A percentile compares a stretch with the other conserved stretches of the same genome.
Evolutionary conservation across 129 eudicot species (phyloP).

Genomic region (Centella asiatica): DNA sequence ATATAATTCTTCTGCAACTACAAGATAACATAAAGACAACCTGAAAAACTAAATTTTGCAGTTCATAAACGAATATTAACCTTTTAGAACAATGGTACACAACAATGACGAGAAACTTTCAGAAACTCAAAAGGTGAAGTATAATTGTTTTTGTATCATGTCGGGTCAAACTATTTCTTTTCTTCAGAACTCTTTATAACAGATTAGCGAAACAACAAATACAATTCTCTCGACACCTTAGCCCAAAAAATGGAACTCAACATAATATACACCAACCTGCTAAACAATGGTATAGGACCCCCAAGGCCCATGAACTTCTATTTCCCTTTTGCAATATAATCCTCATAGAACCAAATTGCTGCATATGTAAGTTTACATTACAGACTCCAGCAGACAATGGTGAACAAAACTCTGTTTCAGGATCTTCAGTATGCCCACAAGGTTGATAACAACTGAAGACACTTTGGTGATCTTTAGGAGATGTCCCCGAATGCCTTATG

Average conservation of each 20-base stretch:
- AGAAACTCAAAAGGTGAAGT: not conserved
- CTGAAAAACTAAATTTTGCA: too few relatives aligned
- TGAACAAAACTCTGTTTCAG: not conserved
- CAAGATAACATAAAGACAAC: too few relatives aligned
- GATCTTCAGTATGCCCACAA: not conserved
- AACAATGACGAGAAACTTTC: too few relatives aligned
- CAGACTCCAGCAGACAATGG: not conserved
- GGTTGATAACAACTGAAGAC: not conserved
- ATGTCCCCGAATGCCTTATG: not conserved
- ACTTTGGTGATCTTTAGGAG: not conserved
- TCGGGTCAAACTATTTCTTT: not conserved
- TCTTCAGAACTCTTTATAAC: not conserved
- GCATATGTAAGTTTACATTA: not conserved
- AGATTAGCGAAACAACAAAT: not conserved
- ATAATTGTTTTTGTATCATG: not conserved
- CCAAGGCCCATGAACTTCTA: not conserved
- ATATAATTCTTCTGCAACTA: too few relatives aligned
- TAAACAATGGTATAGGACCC: not conserved
- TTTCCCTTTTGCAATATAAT: not conserved
- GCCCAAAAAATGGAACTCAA: not conserved
- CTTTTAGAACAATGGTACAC: too few relatives aligned
- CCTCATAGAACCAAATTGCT: too few relatives aligned
- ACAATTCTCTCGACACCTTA: not conserved
- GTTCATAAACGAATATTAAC: too few relatives aligned
- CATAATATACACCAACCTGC: not conserved